These are phyloP conservation scores for Stereum hirsutum DNA, from an alignment of 1,284 basidiomycete genomes.

Conservation along the genomic window DNA sequence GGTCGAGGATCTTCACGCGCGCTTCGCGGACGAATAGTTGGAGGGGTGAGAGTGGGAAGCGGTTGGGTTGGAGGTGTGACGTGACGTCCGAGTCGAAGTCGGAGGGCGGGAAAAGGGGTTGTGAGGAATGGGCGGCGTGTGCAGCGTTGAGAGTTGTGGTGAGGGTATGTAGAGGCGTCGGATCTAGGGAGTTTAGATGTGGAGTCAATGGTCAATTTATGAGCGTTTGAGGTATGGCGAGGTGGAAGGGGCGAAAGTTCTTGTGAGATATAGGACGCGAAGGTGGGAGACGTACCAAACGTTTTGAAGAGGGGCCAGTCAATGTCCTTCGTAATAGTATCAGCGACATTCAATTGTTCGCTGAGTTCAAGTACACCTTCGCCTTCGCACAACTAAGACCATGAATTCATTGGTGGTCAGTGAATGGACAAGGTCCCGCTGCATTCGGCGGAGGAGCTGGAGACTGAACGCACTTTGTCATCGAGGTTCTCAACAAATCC, in stretches of 20 bases:
- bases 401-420: not conserved
- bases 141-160: too few relatives aligned
- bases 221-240: slow-evolving; percentile 1
- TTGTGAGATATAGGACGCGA: too few relatives aligned
- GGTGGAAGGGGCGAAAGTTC: too few relatives aligned
- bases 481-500: slow-evolving; percentile 20
- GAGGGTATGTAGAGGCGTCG: too few relatives aligned
- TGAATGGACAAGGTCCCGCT: not conserved
- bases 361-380: slow-evolving; percentile 32
- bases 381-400: slow-evolving; percentile 19
- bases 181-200: too few relatives aligned
- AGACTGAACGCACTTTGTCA: slow-evolving; percentile 28
- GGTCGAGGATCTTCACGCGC: slow-evolving; percentile 46
- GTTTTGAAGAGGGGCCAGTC: slow-evolving; percentile 43
- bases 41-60: slow-evolving; percentile 43
- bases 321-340: slow-evolving; percentile 31
- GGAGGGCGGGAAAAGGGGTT: slow-evolving; percentile 23
- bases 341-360: slow-evolving; percentile 28
- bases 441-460: not conserved
- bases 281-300: slow-evolving; percentile 33
- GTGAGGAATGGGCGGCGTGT: not conserved
- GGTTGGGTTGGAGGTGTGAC: slow-evolving; percentile 29
- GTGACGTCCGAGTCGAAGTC: slow-evolving; percentile 16
- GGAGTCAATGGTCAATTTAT: not conserved
- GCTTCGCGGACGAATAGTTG: slow-evolving; percentile 52